Evolutionary conservation across 129 eudicot species (phyloP).

Genomic region (Chrysanthemum seticuspe): DNA sequence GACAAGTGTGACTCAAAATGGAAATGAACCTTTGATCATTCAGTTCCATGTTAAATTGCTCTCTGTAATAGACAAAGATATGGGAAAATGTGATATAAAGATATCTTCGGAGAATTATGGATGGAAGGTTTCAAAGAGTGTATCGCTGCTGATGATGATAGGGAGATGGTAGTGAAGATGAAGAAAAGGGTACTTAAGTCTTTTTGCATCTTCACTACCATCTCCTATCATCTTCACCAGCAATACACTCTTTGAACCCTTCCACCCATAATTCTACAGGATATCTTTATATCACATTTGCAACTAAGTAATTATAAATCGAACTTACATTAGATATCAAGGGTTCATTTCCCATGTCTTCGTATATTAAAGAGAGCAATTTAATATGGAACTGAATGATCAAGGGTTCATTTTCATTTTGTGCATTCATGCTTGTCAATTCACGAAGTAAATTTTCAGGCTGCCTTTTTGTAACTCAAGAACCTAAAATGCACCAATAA

Average conservation of each 20-base stretch:
- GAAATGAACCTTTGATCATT: constrained; percentile 25
- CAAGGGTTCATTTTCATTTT: constrained; percentile 25
- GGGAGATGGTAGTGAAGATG: too few relatives aligned
- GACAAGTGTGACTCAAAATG: constrained; percentile 21
- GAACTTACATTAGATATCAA: neutral
- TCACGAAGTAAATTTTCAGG: constrained; percentile 43
- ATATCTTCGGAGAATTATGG: constrained; percentile 36
- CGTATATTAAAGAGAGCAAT: constrained; percentile 42
- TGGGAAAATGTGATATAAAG: constrained; percentile 21
- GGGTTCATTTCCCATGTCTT: constrained; percentile 38
- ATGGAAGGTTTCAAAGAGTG: constrained; percentile 36
- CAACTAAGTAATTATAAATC: constrained; percentile 16
- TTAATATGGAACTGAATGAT: constrained; percentile 41
- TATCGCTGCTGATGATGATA: too few relatives aligned
- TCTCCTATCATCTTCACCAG: neutral
- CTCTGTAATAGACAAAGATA: constrained; percentile 35
- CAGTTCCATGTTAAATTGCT: constrained; percentile 48
- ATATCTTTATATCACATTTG: constrained; percentile 27
- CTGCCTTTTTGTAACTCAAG: constrained; percentile 46
- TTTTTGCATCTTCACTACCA: too few relatives aligned
- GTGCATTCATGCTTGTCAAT: constrained; percentile 26
- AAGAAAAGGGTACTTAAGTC: too few relatives aligned
- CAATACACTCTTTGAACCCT: constrained; percentile 33
- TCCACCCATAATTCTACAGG: constrained; percentile 40
- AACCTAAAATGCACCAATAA: constrained; percentile 37